Base-by-base conservation (phyloP, 2,329 filamentous ascomycete species). In the Aspergillus texensis region DNA sequence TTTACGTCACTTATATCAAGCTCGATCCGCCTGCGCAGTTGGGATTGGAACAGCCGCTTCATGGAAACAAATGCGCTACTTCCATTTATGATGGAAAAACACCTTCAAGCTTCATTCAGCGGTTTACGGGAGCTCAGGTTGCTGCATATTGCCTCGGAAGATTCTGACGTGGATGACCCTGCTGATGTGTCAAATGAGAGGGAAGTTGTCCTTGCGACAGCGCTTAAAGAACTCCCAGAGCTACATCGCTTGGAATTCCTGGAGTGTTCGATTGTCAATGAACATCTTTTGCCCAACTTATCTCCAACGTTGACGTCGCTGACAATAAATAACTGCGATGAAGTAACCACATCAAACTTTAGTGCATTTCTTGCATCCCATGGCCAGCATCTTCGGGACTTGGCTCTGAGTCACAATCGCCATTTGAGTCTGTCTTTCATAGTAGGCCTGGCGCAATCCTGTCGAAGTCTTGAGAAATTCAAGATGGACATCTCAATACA, bases 401-500 rank as follows among this genome's bases (percentile, higher is more conserved):
- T 98, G 9, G 85, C 84, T 1, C 81, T 97, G 6, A 86, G 90
- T 59, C 91, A 96, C 77, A 96, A 96, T 71, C 89, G 92, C 65
- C 88, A 89, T 2, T 82, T 97, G 45, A 90, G 89, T 70, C 79
- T 97, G 46, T 87, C 85, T 0, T 97, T 97, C 71, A 82, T 95
- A 8, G 85, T 88, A 0, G 77, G 84, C 30, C 78, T 98, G 53
- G 88, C 86, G 21, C 75, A 80, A 4, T 84, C 85, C 1, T 97
- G 93, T 72, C 92, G 92, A 0, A 82, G 84, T 4, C 82, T 98
- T 6, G 83, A 89, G 70, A 84, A 86, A 28, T 81, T 98, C 45
- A 86, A 85, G 56, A 89, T 96, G 84, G 92, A 96, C 69, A 81
- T 96, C 58, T 89, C 88, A 16, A 95, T 93, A 72, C 94, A 88